These are phyloP conservation scores for Mercurialis annua DNA, from an alignment of 345 rosid species.

Conservation along the genomic window DNA sequence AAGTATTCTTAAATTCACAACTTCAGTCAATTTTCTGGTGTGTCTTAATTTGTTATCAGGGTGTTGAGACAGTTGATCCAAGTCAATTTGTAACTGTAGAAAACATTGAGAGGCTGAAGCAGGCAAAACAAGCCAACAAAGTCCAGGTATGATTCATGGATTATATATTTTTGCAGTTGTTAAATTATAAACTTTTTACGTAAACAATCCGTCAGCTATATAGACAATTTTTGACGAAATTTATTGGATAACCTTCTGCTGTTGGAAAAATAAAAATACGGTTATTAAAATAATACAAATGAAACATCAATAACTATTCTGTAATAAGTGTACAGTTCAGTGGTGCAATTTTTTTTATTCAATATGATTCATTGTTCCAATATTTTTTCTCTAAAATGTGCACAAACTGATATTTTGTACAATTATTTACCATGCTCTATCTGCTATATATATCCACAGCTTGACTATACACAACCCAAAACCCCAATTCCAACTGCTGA, in stretches of 20 bases:
- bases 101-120: conserved; percentile 73
- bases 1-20: too few relatives aligned
- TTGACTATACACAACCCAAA: conserved; percentile 66
- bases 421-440: background rate
- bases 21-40: too few relatives aligned
- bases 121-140: conserved; percentile 72
- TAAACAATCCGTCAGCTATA: too few relatives aligned
- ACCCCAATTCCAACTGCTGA: conserved; percentile 17
- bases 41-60: conserved; percentile 47
- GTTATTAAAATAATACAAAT: too few relatives aligned
- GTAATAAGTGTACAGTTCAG: too few relatives aligned
- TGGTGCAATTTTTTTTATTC: background rate
- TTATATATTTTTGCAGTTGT: too few relatives aligned
- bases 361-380: too few relatives aligned
- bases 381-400: background rate
- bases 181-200: too few relatives aligned
- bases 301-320: too few relatives aligned
- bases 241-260: too few relatives aligned
- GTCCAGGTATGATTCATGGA: conserved; percentile 79
- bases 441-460: conserved; percentile 33
- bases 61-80: conserved; percentile 62
- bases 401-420: background rate
- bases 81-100: conserved; percentile 72
- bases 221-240: too few relatives aligned
- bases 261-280: too few relatives aligned